phyloP scores from a whole-genome alignment of 192 early-diverging fungal species.

The Gonapodya prolifera region DNA sequence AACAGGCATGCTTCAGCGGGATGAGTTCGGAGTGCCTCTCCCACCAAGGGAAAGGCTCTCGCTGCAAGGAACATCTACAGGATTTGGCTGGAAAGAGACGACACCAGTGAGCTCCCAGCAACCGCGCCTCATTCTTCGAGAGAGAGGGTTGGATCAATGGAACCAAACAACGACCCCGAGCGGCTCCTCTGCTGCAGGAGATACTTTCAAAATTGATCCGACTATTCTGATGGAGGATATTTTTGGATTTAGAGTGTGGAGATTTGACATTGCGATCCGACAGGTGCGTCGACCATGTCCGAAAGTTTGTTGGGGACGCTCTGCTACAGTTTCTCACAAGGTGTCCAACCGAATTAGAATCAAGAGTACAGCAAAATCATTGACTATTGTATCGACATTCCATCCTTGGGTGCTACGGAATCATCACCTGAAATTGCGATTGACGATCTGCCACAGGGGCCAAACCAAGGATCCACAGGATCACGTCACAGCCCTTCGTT shows the following conservation, averaged over 20 bases:
- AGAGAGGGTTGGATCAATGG: neutral
- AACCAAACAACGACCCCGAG: neutral
- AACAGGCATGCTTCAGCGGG: too few species aligned
- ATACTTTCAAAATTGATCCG: neutral
- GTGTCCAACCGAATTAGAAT: neutral
- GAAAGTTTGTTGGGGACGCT: too few species aligned
- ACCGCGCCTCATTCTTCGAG: neutral
- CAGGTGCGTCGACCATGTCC: too few species aligned
- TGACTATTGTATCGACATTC: neutral
- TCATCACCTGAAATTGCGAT: neutral
- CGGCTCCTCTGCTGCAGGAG: neutral
- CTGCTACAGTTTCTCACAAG: neutral
- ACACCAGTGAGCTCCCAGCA: too few species aligned
- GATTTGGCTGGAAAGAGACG: too few species aligned
- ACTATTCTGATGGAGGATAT: neutral
- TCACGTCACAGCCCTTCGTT: neutral
- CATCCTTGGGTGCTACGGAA: too few species aligned
- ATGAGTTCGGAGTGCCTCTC: too few species aligned
- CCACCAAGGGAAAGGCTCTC: too few species aligned
- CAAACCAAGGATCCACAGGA: neutral
- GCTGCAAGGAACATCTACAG: too few species aligned
- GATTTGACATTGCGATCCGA: neutral
- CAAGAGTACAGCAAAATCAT: neutral
- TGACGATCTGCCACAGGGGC: neutral
- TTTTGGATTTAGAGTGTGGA: neutral